Evolutionary conservation across 1,139 yeast genomes (phyloP), one percentile per base, ranked within the genome.

Genomic region (Debaryomycetaceae sp.): DNA sequence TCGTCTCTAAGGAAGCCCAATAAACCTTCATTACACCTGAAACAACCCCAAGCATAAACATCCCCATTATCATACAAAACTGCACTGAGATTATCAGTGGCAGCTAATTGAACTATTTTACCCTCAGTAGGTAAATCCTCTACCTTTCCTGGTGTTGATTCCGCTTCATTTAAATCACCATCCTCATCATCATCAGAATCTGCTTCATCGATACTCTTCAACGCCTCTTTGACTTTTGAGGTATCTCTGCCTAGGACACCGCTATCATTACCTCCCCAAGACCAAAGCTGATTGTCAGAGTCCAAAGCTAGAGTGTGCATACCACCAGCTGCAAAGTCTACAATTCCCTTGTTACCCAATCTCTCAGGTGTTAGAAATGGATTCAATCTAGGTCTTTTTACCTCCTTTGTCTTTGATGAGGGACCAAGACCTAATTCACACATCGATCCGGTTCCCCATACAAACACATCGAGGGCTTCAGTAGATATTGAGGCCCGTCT

Each of bases 1-100:
- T 81, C 79, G 34, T 54, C 59, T 51, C 83, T 81, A 51, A 81
- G 80, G 65, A 88, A 93, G 2, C 97, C 97, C 49, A 91, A 75
- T 42, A 85, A 72, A 44, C 99, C 99, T 65, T 93, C 99, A 54
- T 85, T 90, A 70, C 87, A 86, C 57, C 95, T 81, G 72, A 93
- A 93, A 31, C 97, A 87, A 36, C 99, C 99, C 98, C 99, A 93
- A 0, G 98, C 96, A 66, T 86, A 93, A 11, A 93, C 90, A 41
- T 87, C 90, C 34, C 99, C 99, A 45, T 81, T 83, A 39, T 80
- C 84, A 42, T 85, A 78, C 46, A 95, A 68, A 1, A 81, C 90
- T 13, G 93, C 93, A 45, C 96, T 87, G 50, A 91, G 68, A 56
- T 90, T 91, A 60, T 93, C 99, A 11, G 98, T 87, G 4, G 98